phyloP scores from a whole-genome alignment of 2,329 filamentous ascomycete genomes.

The Diaporthe australafricana region DNA sequence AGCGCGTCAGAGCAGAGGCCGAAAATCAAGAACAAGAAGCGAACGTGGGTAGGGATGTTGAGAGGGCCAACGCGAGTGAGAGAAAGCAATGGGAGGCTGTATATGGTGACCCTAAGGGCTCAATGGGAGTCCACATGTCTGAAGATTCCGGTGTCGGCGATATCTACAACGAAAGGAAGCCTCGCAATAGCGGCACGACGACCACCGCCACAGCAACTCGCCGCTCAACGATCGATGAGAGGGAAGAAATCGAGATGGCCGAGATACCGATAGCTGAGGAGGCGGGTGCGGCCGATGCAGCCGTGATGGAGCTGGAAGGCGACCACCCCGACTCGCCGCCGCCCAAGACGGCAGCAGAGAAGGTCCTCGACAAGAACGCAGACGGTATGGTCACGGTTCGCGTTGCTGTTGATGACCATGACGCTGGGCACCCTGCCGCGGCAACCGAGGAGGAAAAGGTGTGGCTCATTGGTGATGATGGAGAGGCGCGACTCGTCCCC shows the following conservation, averaged over 20 bases:
- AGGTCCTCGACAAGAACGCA: slow-evolving; percentile 55
- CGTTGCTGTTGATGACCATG: slow-evolving; percentile 62
- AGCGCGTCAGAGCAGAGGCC: slow-evolving; percentile 61
- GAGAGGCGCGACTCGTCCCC: slow-evolving; percentile 45
- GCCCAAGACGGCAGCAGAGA: slow-evolving; percentile 52
- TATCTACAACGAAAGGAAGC: slow-evolving; percentile 58
- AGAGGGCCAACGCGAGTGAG: slow-evolving; percentile 71
- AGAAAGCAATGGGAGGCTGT: slow-evolving; percentile 79
- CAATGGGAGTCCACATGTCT: slow-evolving; percentile 49
- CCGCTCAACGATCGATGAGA: slow-evolving; percentile 54
- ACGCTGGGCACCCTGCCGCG: slow-evolving; percentile 42
- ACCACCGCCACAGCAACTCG: slow-evolving; percentile 48
- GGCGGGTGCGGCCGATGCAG: background rate
- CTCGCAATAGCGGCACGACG: slow-evolving; percentile 48
- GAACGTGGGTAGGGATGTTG: slow-evolving; percentile 74
- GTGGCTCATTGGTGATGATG: slow-evolving; percentile 47
- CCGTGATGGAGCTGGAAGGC: background rate
- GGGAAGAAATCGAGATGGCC: slow-evolving; percentile 64
- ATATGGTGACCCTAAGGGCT: slow-evolving; percentile 71
- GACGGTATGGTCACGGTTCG: slow-evolving; percentile 64
- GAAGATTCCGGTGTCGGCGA: slow-evolving; percentile 65
- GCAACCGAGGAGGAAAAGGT: slow-evolving; percentile 50
- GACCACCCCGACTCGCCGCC: slow-evolving; percentile 38
- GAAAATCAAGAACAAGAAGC: slow-evolving; percentile 75
- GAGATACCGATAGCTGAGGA: slow-evolving; percentile 55